Evolutionary conservation across 768 basidiomycete species (phyloP).

Genomic region (Rubroboletus pulcherrimus): DNA sequence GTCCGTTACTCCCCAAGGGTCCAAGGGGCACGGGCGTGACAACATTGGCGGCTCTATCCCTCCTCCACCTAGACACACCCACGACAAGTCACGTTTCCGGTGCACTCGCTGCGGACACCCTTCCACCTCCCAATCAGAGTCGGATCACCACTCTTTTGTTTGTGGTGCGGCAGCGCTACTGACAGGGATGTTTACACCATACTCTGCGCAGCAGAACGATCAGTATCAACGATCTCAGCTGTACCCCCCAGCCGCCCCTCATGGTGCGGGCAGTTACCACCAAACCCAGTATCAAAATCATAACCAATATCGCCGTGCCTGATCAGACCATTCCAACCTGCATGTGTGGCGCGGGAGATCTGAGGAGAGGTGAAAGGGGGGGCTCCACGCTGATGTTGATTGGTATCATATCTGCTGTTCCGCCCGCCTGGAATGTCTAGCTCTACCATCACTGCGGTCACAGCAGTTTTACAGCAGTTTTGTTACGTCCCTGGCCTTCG

Average conservation of each 20-base stretch:
- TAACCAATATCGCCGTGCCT: neutral
- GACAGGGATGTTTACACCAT: constrained; percentile 13
- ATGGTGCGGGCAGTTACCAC: neutral
- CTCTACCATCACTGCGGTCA: neutral
- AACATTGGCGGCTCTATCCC: neutral
- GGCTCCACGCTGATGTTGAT: neutral
- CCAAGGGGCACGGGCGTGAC: neutral
- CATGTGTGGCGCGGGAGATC: neutral
- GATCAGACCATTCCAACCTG: neutral
- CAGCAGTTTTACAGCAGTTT: neutral
- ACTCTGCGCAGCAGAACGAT: neutral
- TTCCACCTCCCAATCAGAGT: constrained; percentile 6
- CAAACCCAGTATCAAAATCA: neutral
- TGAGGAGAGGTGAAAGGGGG: neutral
- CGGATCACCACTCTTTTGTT: constrained; percentile 6
- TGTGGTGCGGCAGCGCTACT: constrained; percentile 14
- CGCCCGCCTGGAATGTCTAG: neutral
- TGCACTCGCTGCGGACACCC: constrained; percentile 17
- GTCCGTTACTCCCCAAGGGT: neutral
- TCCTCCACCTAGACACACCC: neutral
- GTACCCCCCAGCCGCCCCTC: neutral
- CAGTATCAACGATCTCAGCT: neutral
- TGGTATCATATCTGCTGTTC: neutral
- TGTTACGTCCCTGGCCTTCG: neutral
- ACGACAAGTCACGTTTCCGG: neutral